Conservation (phyloP, 371 early-diverging fungal species). For the Thermomucor indicae-seudaticae region DNA sequence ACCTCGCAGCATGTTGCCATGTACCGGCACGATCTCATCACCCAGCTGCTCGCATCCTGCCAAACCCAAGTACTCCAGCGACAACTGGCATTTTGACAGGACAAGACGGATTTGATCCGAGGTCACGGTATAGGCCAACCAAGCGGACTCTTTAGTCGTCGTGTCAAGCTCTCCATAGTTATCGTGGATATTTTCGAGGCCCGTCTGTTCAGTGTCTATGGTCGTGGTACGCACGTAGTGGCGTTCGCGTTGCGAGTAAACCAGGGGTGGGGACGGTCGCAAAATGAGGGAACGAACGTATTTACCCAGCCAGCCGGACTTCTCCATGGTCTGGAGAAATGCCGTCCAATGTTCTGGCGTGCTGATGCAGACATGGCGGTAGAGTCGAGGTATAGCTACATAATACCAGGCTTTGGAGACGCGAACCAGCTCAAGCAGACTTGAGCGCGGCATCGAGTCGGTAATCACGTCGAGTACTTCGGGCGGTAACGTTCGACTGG, state of each 20-base stretch:
- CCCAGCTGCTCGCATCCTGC: conserved; percentile 31
- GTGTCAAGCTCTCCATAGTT: conserved; percentile 33
- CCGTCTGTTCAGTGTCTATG: conserved; percentile 24
- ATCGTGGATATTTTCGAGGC: conserved; percentile 25
- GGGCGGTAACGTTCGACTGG: too few relatives aligned
- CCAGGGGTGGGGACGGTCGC: conserved; percentile 26
- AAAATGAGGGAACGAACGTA: conserved; percentile 23
- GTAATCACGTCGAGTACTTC: conserved; percentile 26
- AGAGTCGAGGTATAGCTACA: conserved; percentile 27
- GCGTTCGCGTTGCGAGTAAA: conserved; percentile 5
- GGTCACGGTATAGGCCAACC: conserved; percentile 23
- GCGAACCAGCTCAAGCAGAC: conserved; percentile 11
- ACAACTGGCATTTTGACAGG: conserved; percentile 9
- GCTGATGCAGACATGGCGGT: conserved; percentile 25
- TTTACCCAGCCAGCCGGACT: conserved; percentile 4
- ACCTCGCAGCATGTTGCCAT: neutral
- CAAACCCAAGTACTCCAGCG: conserved; percentile 23
- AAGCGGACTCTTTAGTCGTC: conserved; percentile 34
- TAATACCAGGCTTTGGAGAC: conserved; percentile 25
- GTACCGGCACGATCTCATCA: too few relatives aligned
- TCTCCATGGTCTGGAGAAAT: conserved; percentile 11
- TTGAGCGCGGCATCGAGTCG: conserved; percentile 19
- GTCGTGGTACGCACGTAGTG: conserved; percentile 28
- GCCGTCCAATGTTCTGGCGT: conserved; percentile 27
- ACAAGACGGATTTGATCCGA: conserved; percentile 14